Base-by-base conservation (phyloP, 305 asterid species). In the Caryopteris hybrid region DNA sequence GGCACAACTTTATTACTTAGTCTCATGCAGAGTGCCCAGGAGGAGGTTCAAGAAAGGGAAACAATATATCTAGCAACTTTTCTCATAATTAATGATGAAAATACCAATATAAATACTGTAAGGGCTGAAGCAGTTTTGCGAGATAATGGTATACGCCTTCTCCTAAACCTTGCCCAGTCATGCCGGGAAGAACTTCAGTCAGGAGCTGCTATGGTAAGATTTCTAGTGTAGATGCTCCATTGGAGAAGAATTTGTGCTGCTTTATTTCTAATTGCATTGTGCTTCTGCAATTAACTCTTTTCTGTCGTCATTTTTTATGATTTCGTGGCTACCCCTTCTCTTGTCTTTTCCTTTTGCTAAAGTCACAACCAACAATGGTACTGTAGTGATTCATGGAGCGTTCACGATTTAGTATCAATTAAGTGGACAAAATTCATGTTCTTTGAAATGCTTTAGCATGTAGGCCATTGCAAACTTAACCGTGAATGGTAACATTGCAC, bases 31-130 rank as follows among this genome's bases (percentile, higher is more conserved):
- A 93, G 97, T 68, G 48, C 81, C 14, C 88, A 84, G 61, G 97
- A 88, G 82, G 99, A 93, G 79, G 95, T 93, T 77, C 95, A 88
- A 80, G 99, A 93, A 80, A 83, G 97, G 81, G 96, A 96, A 58
- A 97, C 96, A 62, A 85, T 92, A 1, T 92, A 94, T 74, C 88
- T 90, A 64, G 96, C 96, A 52, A 90, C 89, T 55, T 93, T 88
- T 79, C 95, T 90, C 13, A 89, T 88, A 77, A 84, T 80, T 18
- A 96, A 93, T 68, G 96, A 93, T 67, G 99, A 87, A 81, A 93
- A 82, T 80, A 85, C 93, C 47, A 84, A 83, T 73, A 86, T 90
- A 41, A 91, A 93, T 64, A 80, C 86, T 66, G 84, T 85, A 80
- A 80, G 94, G 79, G 97, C 96, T 23, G 96, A 90, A 81, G 86